Percentiles rank a stretch among this genome's conserved stretches.
phyloP scores from a whole-genome alignment of 2,329 filamentous ascomycete genomes.

The Coniochaeta ligniaria region DNA sequence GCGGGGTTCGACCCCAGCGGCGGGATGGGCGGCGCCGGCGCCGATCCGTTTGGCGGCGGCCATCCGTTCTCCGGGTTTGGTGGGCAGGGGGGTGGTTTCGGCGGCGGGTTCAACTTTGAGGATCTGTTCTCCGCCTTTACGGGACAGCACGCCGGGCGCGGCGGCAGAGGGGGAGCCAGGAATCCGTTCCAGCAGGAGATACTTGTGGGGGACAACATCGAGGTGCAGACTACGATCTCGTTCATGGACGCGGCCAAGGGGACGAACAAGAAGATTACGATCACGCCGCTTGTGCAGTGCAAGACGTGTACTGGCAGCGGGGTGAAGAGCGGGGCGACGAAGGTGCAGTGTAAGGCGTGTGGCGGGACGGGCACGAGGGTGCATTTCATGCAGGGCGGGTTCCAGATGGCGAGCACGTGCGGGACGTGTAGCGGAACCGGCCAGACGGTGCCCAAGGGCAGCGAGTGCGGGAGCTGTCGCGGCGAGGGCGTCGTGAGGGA shows the following conservation, averaged over 20 bases:
- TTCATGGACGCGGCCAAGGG: constrained; percentile 97
- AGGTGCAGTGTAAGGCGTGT: constrained; percentile 69
- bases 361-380: constrained; percentile 81
- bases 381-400: constrained; percentile 84
- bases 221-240: constrained; percentile 85
- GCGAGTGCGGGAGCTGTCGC: constrained; percentile 71
- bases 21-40: constrained; percentile 53
- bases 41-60: constrained; percentile 58
- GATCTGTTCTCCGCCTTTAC: constrained; percentile 88
- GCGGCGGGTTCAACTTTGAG: constrained; percentile 87
- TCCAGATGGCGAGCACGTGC: constrained; percentile 94
- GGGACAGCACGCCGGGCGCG: constrained; percentile 42
- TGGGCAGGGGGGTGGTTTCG: constrained; percentile 54
- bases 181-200: constrained; percentile 72
- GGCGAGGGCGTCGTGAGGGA: constrained; percentile 83
- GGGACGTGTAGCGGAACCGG: constrained; percentile 74
- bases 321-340: constrained; percentile 71
- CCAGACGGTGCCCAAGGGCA: constrained; percentile 66
- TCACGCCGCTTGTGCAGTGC: constrained; percentile 76
- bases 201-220: constrained; percentile 90
- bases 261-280: constrained; percentile 76
- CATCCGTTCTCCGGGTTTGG: constrained; percentile 56
- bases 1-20: constrained; percentile 78
- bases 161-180: constrained; percentile 43
- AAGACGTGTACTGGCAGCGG: constrained; percentile 78